Conservation (phyloP, 1,284 basidiomycete genomes). For the Takashimella koratensis region DNA sequence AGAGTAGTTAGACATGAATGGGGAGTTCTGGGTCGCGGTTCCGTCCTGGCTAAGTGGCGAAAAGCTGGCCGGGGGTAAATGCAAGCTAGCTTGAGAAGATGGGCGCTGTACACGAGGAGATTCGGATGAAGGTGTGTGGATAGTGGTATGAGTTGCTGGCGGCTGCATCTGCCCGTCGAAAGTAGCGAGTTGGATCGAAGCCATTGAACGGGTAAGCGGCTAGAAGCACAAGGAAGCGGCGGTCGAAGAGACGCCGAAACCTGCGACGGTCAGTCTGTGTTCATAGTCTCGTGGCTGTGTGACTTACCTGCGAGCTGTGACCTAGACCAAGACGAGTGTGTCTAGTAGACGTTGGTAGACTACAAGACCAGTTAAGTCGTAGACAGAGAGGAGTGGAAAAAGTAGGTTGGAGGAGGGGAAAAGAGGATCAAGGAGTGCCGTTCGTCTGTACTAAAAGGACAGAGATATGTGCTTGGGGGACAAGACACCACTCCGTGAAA, state of each 20-base stretch:
- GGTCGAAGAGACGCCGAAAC: too few species aligned
- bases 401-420: neutral
- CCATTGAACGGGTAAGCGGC: too few species aligned
- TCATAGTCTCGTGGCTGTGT: too few species aligned
- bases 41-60: conserved; percentile 18
- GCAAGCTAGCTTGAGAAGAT: conserved; percentile 29
- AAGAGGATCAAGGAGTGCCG: conserved; percentile 4
- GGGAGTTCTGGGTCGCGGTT: conserved; percentile 3
- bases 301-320: too few species aligned
- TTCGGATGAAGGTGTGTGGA: conserved; percentile 22
- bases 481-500: conserved; percentile 4
- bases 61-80: conserved; percentile 21
- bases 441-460: conserved; percentile 18
- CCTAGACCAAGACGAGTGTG: too few species aligned
- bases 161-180: conserved; percentile 19
- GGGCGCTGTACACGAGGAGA: conserved; percentile 30
- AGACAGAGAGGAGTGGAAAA: conserved; percentile 1
- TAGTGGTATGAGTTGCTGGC: conserved; percentile 23
- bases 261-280: too few species aligned
- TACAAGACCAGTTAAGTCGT: too few species aligned
- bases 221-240: too few species aligned
- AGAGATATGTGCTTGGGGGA: neutral
- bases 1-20: conserved; percentile 17
- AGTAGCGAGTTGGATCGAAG: conserved; percentile 19
- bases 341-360: too few species aligned